Percentiles rank a stretch among this genome's conserved stretches.
Conservation (phyloP, 495 filamentous ascomycete species). For the Podospora australis region DNA sequence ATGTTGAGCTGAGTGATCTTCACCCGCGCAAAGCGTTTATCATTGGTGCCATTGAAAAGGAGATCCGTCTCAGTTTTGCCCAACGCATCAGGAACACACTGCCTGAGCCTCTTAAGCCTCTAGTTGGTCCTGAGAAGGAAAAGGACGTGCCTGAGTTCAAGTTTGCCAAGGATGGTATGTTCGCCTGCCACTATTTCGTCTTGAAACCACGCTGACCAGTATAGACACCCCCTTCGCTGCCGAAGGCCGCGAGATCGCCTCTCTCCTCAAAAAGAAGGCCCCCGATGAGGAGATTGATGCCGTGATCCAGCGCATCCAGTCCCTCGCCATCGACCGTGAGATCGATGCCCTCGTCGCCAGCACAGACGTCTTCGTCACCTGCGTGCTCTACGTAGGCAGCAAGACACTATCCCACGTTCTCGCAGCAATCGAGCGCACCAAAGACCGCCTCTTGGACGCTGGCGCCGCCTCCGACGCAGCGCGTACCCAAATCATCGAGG, state of each 20-base stretch:
- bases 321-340: constrained; percentile 58
- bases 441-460: constrained; percentile 77
- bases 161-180: constrained; percentile 71
- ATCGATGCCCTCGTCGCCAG: constrained; percentile 74
- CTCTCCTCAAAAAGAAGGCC: constrained; percentile 75
- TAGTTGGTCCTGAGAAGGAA: constrained; percentile 83
- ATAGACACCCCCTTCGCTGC: constrained; percentile 71
- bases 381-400: constrained; percentile 84
- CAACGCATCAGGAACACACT: constrained; percentile 92
- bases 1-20: constrained; percentile 66
- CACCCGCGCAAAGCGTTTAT: constrained; percentile 94
- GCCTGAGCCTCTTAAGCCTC: constrained; percentile 70
- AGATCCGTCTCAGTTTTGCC: constrained; percentile 93
- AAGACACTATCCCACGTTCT: constrained; percentile 95
- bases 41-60: constrained; percentile 83
- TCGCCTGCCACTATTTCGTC: neutral
- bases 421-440: constrained; percentile 92
- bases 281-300: constrained; percentile 73
- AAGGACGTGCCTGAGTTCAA: constrained; percentile 94
- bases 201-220: constrained; percentile 9
- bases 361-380: constrained; percentile 87
- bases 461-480: constrained; percentile 65
- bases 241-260: constrained; percentile 72
- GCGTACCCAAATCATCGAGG: constrained; percentile 78
- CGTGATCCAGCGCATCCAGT: constrained; percentile 69